A percentile compares a stretch with the other conserved stretches of the same genome.
These are phyloP conservation scores for Trametes versicolor DNA, from an alignment of 1,284 basidiomycete species.

Conservation along the genomic window DNA sequence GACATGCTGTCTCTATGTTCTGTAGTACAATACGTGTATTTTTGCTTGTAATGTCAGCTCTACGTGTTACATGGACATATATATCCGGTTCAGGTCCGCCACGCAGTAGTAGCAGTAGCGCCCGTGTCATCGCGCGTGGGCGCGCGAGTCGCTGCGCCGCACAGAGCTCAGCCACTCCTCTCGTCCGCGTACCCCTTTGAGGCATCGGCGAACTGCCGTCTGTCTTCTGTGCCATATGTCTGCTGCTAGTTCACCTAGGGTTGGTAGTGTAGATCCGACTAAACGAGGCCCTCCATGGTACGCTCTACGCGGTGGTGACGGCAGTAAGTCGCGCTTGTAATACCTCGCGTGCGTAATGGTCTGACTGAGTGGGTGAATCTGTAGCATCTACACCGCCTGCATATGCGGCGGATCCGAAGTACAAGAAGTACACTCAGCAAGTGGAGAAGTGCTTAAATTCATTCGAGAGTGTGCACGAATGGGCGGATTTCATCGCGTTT, in stretches of 20 bases:
- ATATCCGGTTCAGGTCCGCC: neutral
- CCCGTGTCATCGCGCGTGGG: conserved; percentile 14
- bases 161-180: conserved; percentile 10
- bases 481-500: conserved; percentile 99
- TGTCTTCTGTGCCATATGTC: conserved; percentile 26
- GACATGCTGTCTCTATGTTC: neutral
- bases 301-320: conserved; percentile 34
- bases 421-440: conserved; percentile 92
- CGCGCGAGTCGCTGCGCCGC: conserved; percentile 8
- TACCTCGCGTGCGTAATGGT: conserved; percentile 3
- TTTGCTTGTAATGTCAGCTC: conserved; percentile 6
- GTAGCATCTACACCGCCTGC: conserved; percentile 47
- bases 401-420: conserved; percentile 88
- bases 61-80: neutral
- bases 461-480: conserved; percentile 98
- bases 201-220: conserved; percentile 1
- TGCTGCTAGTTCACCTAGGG: conserved; percentile 31
- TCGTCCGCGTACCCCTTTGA: conserved; percentile 5
- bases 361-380: neutral
- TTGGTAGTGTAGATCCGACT: conserved; percentile 25
- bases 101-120: conserved; percentile 14
- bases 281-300: conserved; percentile 33
- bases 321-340: conserved; percentile 27
- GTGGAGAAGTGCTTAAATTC: conserved; percentile 93
- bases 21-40: conserved; percentile 8